A percentile compares a stretch with the other conserved stretches of the same genome.
Conservation (phyloP, 495 filamentous ascomycete species). For the Margaritispora aquatica region DNA sequence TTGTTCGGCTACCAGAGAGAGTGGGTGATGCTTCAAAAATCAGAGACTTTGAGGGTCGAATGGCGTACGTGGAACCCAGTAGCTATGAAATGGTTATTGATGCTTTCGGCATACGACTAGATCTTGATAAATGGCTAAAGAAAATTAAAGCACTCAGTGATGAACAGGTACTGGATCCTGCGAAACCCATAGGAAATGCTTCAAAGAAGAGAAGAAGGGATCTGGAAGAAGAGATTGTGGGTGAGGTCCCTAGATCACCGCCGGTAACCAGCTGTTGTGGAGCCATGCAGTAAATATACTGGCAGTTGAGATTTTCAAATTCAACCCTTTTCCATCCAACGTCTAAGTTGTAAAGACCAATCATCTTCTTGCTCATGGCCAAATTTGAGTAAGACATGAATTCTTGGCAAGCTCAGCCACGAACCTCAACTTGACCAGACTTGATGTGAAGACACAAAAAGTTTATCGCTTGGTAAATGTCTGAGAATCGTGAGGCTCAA, state of each 20-base stretch:
- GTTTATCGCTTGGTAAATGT: background rate
- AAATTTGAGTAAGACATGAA: background rate
- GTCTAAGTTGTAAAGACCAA: background rate
- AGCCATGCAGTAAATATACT: background rate
- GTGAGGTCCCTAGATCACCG: background rate
- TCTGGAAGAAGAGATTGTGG: background rate
- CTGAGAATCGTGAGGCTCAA: background rate
- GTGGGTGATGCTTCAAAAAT: background rate
- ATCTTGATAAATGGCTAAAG: background rate
- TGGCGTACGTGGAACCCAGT: background rate
- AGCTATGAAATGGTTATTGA: background rate
- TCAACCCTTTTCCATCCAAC: background rate
- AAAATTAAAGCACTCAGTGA: background rate
- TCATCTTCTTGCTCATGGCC: background rate
- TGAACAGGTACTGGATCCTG: background rate
- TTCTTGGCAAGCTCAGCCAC: background rate
- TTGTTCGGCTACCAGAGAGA: background rate
- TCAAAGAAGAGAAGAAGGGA: background rate
- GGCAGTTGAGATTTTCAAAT: background rate
- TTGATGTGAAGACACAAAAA: background rate
- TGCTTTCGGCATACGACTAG: background rate
- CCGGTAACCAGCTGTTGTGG: background rate
- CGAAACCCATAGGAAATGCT: background rate
- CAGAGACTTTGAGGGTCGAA: background rate
- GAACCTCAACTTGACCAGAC: background rate